Conservation (phyloP, 208 protist genomes). For the Trypanosoma vivax region DNA sequence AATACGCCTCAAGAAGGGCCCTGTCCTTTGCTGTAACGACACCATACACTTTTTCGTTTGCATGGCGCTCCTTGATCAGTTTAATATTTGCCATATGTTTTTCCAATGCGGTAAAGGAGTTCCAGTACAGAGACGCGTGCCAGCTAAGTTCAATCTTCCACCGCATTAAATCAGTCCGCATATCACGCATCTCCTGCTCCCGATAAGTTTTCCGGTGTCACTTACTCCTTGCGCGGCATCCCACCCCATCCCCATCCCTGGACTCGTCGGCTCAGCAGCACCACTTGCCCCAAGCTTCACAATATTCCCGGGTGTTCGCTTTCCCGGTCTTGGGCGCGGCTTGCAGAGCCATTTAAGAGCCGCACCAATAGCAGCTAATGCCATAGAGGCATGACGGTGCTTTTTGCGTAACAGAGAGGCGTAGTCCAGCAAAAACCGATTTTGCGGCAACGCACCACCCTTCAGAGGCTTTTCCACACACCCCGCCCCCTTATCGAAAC, state of each 20-base stretch:
- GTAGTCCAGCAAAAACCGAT: no score
- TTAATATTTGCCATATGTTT: conserved; percentile 53
- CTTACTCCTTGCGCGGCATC: no score
- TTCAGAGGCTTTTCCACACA: no score
- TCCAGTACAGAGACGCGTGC: conserved; percentile 38
- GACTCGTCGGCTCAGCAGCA: no score
- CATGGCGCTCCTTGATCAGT: conserved; percentile 50
- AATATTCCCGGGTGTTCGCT: not conserved
- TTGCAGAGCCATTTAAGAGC: not conserved
- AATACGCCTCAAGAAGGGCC: conserved; percentile 46
- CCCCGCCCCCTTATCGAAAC: not conserved
- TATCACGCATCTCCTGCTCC: conserved; percentile 40
- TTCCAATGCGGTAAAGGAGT: conserved; percentile 32
- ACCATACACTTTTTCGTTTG: conserved; percentile 59
- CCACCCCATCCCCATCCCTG: no score
- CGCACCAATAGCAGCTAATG: not conserved
- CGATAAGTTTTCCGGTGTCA: conserved; percentile 4
- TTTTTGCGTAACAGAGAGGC: not conserved
- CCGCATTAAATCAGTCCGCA: conserved; percentile 59
- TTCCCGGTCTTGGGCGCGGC: not conserved
- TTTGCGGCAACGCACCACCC: no score
- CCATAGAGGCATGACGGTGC: not conserved
- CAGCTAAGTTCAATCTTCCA: conserved; percentile 46
- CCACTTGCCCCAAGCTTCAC: not conserved
- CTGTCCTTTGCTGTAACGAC: conserved; percentile 59